Base-by-base conservation (phyloP, 176 grass and related monocot species). In the Microstegium vimineum region DNA sequence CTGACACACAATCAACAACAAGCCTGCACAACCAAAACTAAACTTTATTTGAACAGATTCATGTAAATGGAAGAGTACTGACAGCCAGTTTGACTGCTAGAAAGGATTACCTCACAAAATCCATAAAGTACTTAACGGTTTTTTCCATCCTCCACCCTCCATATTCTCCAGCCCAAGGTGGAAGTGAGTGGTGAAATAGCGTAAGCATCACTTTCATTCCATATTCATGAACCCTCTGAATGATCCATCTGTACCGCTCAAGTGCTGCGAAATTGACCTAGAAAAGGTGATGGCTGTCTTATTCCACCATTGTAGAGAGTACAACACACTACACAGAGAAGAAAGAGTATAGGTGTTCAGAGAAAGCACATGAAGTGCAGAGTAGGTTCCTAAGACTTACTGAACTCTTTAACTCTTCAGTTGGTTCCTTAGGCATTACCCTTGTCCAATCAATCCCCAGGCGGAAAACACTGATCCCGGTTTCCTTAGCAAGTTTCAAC, bases 151-250 rank as follows among this genome's bases (percentile, higher is more conserved):
- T 98, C 95, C 95, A 98, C 4, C 95, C 95, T 23, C 95, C 95
- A 86, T 93, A 98, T 65, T 84, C 75, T 89, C 88, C 95, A 86
- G 95, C 90, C 95, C 95, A 98, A 81, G 95, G 88, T 91, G 95
- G 95, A 81, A 98, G 92, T 22, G 88, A 98, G 73, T 94, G 95
- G 87, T 93, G 92, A 89, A 93, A 98, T 5, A 94, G 66, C 32
- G 95, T 98, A 74, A 98, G 92, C 92, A 98, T 94, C 74, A 98
- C 95, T 82, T 94, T 98, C 95, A 98, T 98, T 79, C 86, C 95
- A 69, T 94, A 91, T 75, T 74, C 86, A 35, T 49, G 85, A 71
- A 94, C 92, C 86, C 86, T 94, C 71, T 91, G 88, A 49, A 98
- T 88, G 64, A 98, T 93, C 95, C 90, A 93, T 90, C 90, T 86